phyloP scores from a whole-genome alignment of 768 basidiomycete species.

The Trametes maxima region DNA sequence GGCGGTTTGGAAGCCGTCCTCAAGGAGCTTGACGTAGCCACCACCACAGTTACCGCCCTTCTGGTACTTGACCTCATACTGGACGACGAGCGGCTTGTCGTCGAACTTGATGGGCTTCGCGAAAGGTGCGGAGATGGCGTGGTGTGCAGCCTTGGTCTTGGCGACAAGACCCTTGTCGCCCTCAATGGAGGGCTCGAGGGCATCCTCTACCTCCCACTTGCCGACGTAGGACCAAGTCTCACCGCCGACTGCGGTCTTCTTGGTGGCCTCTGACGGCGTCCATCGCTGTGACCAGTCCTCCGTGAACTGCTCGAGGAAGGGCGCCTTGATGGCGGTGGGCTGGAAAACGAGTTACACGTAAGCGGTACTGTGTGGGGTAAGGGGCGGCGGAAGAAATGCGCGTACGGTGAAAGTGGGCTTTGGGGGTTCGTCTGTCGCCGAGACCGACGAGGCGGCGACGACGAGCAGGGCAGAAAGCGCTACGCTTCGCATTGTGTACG shows the following conservation, averaged over 20 bases:
- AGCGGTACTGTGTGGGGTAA: neutral
- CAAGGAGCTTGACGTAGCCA: conserved; percentile 96
- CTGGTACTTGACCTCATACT: conserved; percentile 99
- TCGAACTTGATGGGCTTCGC: conserved; percentile 74
- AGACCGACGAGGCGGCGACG: conserved; percentile 63
- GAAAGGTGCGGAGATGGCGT: conserved; percentile 97
- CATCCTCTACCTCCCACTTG: conserved; percentile 94
- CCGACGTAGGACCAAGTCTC: conserved; percentile 99
- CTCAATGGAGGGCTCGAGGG: conserved; percentile 69
- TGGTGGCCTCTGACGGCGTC: conserved; percentile 96
- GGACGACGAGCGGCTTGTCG: conserved; percentile 86
- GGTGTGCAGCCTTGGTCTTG: conserved; percentile 96
- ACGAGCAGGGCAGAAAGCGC: conserved; percentile 75
- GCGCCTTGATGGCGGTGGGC: conserved; percentile 79
- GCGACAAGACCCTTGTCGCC: conserved; percentile 94
- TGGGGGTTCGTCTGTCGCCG: conserved; percentile 58
- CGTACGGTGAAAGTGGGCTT: conserved; percentile 73
- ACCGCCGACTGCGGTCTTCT: conserved; percentile 93
- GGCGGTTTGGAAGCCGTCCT: conserved; percentile 91
- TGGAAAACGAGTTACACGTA: conserved; percentile 35
- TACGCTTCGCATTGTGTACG: conserved; percentile 86
- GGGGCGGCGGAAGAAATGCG: conserved; percentile 12
- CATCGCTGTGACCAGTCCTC: conserved; percentile 89
- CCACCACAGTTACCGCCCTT: conserved; percentile 99
- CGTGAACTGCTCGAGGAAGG: conserved; percentile 97